These are phyloP conservation scores for Fusarium coicis DNA, from an alignment of 2,329 filamentous ascomycete genomes.

Conservation along the genomic window DNA sequence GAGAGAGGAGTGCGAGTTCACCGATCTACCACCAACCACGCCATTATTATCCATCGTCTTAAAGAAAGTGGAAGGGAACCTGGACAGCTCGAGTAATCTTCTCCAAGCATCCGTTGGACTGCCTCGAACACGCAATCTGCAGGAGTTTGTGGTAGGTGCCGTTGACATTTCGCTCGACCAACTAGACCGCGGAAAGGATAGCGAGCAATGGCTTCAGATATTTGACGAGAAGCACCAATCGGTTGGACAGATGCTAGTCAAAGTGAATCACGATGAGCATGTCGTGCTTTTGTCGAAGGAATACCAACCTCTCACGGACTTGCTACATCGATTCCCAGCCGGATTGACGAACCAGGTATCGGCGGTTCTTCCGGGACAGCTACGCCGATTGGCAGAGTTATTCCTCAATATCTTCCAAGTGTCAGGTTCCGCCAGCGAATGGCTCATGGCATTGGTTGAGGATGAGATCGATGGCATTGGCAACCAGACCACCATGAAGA, in stretches of 20 bases:
- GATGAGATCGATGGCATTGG: conserved; percentile 96
- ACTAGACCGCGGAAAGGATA: conserved; percentile 78
- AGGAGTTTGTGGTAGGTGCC: conserved; percentile 70
- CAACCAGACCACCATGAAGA: conserved; percentile 80
- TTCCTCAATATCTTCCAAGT: conserved; percentile 97
- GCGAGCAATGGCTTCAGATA: conserved; percentile 90
- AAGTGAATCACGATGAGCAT: conserved; percentile 85
- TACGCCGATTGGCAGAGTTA: conserved; percentile 84
- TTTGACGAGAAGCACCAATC: conserved; percentile 79
- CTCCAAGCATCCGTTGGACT: conserved; percentile 44
- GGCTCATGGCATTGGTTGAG: conserved; percentile 92
- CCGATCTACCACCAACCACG: conserved; percentile 75
- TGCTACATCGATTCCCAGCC: conserved; percentile 86
- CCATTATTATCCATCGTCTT: conserved; percentile 77
- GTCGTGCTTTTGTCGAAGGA: conserved; percentile 88
- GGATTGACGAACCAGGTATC: conserved; percentile 88
- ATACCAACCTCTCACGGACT: conserved; percentile 83
- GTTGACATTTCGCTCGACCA: conserved; percentile 87
- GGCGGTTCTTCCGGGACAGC: conserved; percentile 78
- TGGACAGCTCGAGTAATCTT: conserved; percentile 55
- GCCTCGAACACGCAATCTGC: conserved; percentile 54
- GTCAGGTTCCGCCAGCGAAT: conserved; percentile 83
- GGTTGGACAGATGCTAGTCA: conserved; percentile 87
- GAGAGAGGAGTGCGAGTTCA: conserved; percentile 83
- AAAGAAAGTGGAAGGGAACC: conserved; percentile 69